Evolutionary conservation across 495 filamentous ascomycete genomes (phyloP), one percentile per base, ranked within the genome.

Genomic region (Ramalina peruviana): DNA sequence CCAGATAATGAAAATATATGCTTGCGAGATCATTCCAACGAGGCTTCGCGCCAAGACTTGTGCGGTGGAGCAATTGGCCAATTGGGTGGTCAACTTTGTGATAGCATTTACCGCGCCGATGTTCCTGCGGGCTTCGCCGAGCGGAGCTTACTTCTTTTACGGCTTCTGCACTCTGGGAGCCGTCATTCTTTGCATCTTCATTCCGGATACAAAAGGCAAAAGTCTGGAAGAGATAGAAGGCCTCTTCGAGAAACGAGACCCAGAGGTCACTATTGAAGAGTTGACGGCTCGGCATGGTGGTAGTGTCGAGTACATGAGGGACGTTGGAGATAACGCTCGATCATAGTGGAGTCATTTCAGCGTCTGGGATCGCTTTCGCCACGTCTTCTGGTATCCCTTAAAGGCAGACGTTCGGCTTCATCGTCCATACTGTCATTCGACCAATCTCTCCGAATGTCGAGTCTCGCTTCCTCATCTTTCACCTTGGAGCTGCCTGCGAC

Each of bases 91-190:
- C 11, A 84, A 84, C 55, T 84, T 75, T 59, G 56, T 84, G n/a
- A 72, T 84, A 2, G 81, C 80, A 1, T 68, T 84, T 44, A 70
- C 72, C 4, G 80, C 80, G 0, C 82, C 81, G 0, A 71, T 82
- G 7, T 63, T 86, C 15, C 63, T 85, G 13, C 71, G 72, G 0
- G 68, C 67, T 5, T 76, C 70, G 6, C 68, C 66, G 6, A 81
- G 61, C 38, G 78, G 75, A 1, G 71, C 73, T 0, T 83, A 83
- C 56, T 82, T 82, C 45, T 58, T 83, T 9, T 82, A 78, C 51
- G 80, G 75, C 20, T 48, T 60, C 6, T 68, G 64, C 40, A 60
- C 71, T 2, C 47, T 78, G 13, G 50, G 71, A 23, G 77, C 77
- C 0, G 68, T 71, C 0, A 36, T 65, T 12, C 68, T 81, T 0